These are phyloP conservation scores for Leccinum fuscescens DNA, from an alignment of 1,284 basidiomycete genomes.

Conservation along the genomic window DNA sequence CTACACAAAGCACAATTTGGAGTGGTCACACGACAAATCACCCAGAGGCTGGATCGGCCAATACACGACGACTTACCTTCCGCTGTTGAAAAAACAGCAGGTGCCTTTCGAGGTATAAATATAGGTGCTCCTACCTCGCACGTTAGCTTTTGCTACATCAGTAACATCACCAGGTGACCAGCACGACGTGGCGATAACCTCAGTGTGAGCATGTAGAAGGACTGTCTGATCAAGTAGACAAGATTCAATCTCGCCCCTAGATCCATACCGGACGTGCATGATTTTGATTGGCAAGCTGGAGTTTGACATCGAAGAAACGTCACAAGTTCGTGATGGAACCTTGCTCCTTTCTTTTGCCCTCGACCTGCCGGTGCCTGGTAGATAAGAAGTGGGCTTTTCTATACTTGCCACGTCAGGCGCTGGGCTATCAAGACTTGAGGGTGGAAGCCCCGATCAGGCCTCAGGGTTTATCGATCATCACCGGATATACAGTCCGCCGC, in stretches of 20 bases:
- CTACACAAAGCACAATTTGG: too few species aligned
- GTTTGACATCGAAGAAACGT: neutral
- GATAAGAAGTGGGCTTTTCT: neutral
- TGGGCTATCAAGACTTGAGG: neutral
- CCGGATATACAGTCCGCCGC: constrained; percentile 2
- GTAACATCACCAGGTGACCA: neutral
- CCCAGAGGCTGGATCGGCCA: neutral
- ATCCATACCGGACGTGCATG: neutral
- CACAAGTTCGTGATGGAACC: neutral
- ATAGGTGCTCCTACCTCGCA: neutral
- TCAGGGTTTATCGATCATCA: neutral
- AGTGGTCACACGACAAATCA: constrained; percentile 1
- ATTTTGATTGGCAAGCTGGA: constrained; percentile 3
- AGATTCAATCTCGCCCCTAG: neutral
- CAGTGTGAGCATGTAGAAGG: constrained; percentile 9
- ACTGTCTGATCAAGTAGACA: constrained; percentile 1
- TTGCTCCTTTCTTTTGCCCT: neutral
- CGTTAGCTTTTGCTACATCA: neutral
- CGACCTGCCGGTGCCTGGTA: neutral
- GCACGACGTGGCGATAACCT: constrained; percentile 3
- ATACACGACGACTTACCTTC: neutral
- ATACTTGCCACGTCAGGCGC: constrained; percentile 4
- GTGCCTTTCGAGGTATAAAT: constrained; percentile 9
- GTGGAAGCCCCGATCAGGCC: neutral
- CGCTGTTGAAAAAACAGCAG: neutral